Evolutionary conservation across 148 eudicot species (phyloP), one percentile per base, ranked within the genome.

Genomic region (Camellia japonica): DNA sequence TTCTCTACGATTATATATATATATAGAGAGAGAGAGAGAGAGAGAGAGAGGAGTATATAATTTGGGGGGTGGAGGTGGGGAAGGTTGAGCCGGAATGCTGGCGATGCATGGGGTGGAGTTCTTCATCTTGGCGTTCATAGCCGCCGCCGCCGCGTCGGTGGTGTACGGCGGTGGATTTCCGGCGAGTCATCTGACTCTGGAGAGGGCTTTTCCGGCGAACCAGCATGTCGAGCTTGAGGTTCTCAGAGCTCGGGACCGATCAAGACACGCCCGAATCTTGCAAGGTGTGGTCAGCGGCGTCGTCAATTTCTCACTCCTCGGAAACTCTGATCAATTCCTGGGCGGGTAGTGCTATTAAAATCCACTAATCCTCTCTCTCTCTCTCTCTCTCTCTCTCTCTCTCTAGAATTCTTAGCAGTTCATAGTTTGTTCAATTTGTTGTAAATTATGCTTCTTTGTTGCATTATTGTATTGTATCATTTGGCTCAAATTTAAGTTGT

Each of bases 261-360:
- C 82, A 3, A 86, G 98, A 71, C 98, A 93, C 75, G 83, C 84
- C 15, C 87, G 98, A 68, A 84, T 91, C 83, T 85, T 91, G 91
- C 91, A 86, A 47, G 79, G 88, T 4, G 67, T 75, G 51, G 83
- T 83, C 79, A 90, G 91, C 71, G 97, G 97, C 67, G 94, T 91
- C 38, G 92, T 89, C 30, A 90, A 94, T 91, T 93, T 94, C 19
- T 71, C 78, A 10, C 93, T 94, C 62, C 80, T 75, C 76, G 98
- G 98, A 5, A 73, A 90, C 75, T 87, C 97, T 80, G 98, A 95
- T 90, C 95, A 95, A 78, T 91, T 86, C 71, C 76, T 81, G 52
- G 86, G 83, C 51, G 51, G 51, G 51, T 47, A 47, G 51, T 47
- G 51, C 51, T 47, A 47, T 47, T 7, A 47, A 7, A 47, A 47